A percentile compares a stretch with the other conserved stretches of the same genome.
These are phyloP conservation scores for Fusarium sp. DNA, from an alignment of 2,329 filamentous ascomycete species.

Conservation along the genomic window DNA sequence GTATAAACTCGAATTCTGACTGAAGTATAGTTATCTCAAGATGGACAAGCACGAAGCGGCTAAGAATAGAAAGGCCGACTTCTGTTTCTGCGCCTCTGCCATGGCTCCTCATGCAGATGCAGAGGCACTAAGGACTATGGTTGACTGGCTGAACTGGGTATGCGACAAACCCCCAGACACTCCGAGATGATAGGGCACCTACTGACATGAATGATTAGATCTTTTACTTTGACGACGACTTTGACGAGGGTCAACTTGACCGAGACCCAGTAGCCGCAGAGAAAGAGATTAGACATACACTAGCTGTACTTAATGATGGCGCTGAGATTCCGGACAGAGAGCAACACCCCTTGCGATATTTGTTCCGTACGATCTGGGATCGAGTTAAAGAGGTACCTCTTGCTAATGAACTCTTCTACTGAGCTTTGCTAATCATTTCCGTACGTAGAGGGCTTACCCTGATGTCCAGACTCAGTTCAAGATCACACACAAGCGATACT, in stretches of 20 bases:
- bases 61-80: not conserved
- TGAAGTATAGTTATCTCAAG: not conserved
- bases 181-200: fast-evolving
- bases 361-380: not conserved
- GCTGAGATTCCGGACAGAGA: not conserved
- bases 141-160: not conserved
- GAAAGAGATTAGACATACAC: not conserved
- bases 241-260: not conserved
- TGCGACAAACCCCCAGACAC: fast-evolving
- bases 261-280: not conserved
- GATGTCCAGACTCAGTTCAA: not conserved
- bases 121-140: not conserved
- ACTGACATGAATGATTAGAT: not conserved
- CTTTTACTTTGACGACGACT: not conserved
- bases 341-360: not conserved
- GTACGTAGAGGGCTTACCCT: not conserved
- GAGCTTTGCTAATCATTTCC: not conserved
- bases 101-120: not conserved
- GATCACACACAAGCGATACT: not conserved
- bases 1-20: fast-evolving
- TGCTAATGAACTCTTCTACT: fast-evolving
- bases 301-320: not conserved
- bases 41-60: not conserved
- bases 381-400: not conserved
- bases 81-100: not conserved